These are phyloP conservation scores for Athelia sp. DNA, from an alignment of 1,284 basidiomycete genomes.

Conservation along the genomic window DNA sequence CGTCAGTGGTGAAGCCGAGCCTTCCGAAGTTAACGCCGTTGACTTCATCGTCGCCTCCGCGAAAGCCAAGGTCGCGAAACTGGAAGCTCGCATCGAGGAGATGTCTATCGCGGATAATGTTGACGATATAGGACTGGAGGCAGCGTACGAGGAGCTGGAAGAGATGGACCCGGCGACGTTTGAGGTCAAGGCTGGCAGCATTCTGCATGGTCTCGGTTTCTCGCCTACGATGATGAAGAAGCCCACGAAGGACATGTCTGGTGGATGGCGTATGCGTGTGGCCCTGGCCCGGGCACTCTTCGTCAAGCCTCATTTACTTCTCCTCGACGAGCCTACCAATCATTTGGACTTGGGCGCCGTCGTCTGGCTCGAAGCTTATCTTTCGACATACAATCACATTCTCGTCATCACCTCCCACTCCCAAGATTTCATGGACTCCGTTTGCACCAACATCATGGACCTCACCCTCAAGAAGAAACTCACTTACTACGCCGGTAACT, in stretches of 20 bases:
- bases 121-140: conserved; percentile 82
- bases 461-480: conserved; percentile 86
- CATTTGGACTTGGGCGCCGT: conserved; percentile 96
- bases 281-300: conserved; percentile 95
- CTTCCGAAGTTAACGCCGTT: conserved; percentile 92
- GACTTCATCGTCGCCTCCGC: conserved; percentile 96
- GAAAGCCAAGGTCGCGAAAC: conserved; percentile 89
- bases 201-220: conserved; percentile 97
- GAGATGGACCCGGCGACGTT: conserved; percentile 96
- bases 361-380: conserved; percentile 97
- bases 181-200: conserved; percentile 93
- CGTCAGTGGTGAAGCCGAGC: conserved; percentile 93
- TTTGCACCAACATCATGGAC: conserved; percentile 98
- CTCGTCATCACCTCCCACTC: conserved; percentile 96
- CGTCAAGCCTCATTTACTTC: conserved; percentile 91
- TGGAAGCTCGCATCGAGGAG: conserved; percentile 95
- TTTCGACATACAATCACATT: conserved; percentile 98
- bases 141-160: conserved; percentile 94
- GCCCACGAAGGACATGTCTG: conserved; percentile 97
- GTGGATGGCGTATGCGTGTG: conserved; percentile 99
- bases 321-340: conserved; percentile 88
- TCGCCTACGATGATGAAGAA: conserved; percentile 89
- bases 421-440: conserved; percentile 97
- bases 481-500: conserved; percentile 95
- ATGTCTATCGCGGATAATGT: conserved; percentile 86